Conservation (phyloP, 2,329 filamentous ascomycete species). For the Beauveria varroae region DNA sequence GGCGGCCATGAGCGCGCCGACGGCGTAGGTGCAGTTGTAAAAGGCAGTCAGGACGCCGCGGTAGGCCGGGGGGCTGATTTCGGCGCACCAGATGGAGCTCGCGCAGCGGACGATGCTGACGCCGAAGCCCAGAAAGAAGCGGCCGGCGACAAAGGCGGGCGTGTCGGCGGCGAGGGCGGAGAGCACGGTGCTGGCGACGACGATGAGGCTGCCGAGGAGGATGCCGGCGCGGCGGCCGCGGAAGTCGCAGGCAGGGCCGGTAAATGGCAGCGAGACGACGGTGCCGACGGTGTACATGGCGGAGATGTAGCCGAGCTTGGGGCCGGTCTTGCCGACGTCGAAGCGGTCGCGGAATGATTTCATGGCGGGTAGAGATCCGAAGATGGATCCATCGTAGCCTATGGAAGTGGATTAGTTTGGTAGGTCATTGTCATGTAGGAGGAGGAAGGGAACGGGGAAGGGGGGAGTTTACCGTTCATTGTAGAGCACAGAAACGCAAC, state of each 20-base stretch:
- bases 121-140: conserved; percentile 55
- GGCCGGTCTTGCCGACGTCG: neutral
- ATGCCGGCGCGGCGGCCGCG: conserved; percentile 8
- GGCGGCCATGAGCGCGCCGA: conserved; percentile 38
- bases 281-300: conserved; percentile 11
- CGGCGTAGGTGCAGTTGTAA: conserved; percentile 33
- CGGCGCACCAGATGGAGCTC: conserved; percentile 34
- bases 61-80: conserved; percentile 35
- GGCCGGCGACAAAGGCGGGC: conserved; percentile 44
- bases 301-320: conserved; percentile 9
- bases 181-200: conserved; percentile 32
- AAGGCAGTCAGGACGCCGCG: conserved; percentile 30
- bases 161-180: conserved; percentile 32
- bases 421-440: neutral
- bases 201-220: conserved; percentile 3
- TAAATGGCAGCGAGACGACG: conserved; percentile 17
- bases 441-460: neutral
- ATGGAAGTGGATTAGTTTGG: neutral
- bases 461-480: conserved; percentile 11
- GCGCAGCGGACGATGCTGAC: conserved; percentile 23
- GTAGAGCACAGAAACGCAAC: conserved; percentile 14
- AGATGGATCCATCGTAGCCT: conserved; percentile 41
- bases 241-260: conserved; percentile 20
- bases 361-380: conserved; percentile 36
- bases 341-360: conserved; percentile 6